These are phyloP conservation scores for Dalbergia cultrata DNA, from an alignment of 306 rosid genomes.

Conservation along the genomic window DNA sequence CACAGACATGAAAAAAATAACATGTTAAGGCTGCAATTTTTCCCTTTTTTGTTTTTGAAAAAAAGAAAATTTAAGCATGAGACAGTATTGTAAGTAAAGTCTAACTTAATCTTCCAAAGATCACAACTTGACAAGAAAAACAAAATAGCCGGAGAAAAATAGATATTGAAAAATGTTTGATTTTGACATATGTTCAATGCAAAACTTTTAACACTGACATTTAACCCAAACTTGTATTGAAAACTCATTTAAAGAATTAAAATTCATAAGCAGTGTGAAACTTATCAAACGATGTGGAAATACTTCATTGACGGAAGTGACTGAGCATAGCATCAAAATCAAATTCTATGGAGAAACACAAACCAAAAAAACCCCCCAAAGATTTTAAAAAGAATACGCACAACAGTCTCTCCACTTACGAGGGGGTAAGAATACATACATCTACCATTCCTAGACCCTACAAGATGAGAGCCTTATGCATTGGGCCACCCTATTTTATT, in stretches of 20 bases:
- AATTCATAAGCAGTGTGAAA: not conserved
- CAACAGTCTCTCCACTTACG: too few species aligned
- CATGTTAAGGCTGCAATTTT: not conserved
- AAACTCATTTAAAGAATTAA: not conserved
- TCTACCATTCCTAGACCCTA: too few species aligned
- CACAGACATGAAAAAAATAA: not conserved
- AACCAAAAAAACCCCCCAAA: not conserved
- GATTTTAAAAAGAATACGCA: not conserved
- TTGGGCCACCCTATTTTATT: too few species aligned
- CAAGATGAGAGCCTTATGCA: too few species aligned
- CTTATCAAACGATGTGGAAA: not conserved
- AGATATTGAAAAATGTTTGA: not conserved
- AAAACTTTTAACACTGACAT: not conserved
- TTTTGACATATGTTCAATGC: not conserved
- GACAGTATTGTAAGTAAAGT: not conserved
- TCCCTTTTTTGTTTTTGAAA: not conserved
- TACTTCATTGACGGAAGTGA: not conserved
- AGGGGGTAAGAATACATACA: too few species aligned
- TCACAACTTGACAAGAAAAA: not conserved
- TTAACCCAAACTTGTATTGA: not conserved
- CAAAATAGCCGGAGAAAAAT: not conserved
- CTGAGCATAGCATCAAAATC: not conserved
- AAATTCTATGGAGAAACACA: not conserved
- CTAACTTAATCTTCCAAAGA: constrained; percentile 4
- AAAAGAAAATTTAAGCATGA: not conserved